phyloP scores from a whole-genome alignment of 371 early-diverging fungal species.

The Edhazardia aedis region DNA sequence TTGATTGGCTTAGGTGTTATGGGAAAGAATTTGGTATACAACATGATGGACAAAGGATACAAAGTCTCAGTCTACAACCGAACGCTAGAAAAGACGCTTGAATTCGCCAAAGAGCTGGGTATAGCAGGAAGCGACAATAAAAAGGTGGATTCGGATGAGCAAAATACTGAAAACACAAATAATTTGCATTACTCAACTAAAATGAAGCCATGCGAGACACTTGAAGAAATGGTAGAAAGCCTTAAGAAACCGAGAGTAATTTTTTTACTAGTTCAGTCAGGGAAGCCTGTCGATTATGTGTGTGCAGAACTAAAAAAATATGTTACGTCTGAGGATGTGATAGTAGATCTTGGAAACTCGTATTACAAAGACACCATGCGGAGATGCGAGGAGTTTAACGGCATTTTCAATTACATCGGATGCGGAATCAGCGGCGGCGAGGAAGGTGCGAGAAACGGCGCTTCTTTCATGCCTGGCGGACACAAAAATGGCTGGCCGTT shows the following conservation, averaged over 20 bases:
- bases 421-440: constrained; percentile 96
- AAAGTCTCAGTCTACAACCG: constrained; percentile 62
- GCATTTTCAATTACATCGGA: constrained; percentile 58
- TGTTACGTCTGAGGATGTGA: constrained; percentile 69
- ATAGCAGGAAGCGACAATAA: constrained; percentile 51
- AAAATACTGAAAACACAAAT: constrained; percentile 1
- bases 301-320: constrained; percentile 61
- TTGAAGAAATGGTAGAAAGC: constrained; percentile 67
- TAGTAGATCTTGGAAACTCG: constrained; percentile 95
- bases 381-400: constrained; percentile 48
- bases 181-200: constrained; percentile 52
- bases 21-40: constrained; percentile 90
- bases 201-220: constrained; percentile 67
- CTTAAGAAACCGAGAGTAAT: constrained; percentile 77
- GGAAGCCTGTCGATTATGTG: constrained; percentile 73
- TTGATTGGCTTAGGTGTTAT: background rate
- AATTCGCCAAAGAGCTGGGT: constrained; percentile 72
- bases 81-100: constrained; percentile 71
- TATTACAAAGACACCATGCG: constrained; percentile 84
- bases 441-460: constrained; percentile 90
- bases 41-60: constrained; percentile 85
- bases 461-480: constrained; percentile 94
- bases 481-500: constrained; percentile 60
- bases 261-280: constrained; percentile 87
- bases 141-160: background rate